These are phyloP conservation scores for Heterobasidion occidentale DNA, from an alignment of 1,284 basidiomycete genomes.

Conservation along the genomic window DNA sequence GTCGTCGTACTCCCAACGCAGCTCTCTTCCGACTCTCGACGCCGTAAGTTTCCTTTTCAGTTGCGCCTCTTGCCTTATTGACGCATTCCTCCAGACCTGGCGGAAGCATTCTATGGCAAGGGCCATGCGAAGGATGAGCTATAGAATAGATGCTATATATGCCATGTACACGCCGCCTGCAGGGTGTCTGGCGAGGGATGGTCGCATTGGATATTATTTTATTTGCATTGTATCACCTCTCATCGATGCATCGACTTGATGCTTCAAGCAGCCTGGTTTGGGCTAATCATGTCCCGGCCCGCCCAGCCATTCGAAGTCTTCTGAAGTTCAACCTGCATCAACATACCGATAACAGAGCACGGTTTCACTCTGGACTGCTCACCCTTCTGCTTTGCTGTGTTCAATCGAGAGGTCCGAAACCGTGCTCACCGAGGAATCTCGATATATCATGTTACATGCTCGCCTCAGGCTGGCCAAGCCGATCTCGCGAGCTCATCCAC, in stretches of 20 bases:
- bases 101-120: slow-evolving; percentile 44
- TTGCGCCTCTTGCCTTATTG: slow-evolving; percentile 1
- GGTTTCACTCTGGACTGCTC: too few species aligned
- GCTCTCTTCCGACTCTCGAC: slow-evolving; percentile 54
- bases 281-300: too few species aligned
- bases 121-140: slow-evolving; percentile 42
- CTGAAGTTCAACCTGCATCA: too few species aligned
- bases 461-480: neutral
- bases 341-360: too few species aligned
- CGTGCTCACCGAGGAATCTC: too few species aligned
- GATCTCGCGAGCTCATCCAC: neutral
- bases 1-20: slow-evolving; percentile 78
- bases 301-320: too few species aligned
- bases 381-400: too few species aligned
- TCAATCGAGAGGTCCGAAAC: too few species aligned
- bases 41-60: slow-evolving; percentile 40
- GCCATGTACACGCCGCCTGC: neutral
- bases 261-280: too few species aligned
- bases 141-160: slow-evolving; percentile 20
- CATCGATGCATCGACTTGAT: neutral
- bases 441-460: too few species aligned
- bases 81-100: slow-evolving; percentile 33
- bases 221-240: neutral
- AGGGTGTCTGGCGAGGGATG: neutral
- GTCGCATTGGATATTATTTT: slow-evolving; percentile 4